Conservation (phyloP, 1,284 basidiomycete species). For the Cyathus olla region DNA sequence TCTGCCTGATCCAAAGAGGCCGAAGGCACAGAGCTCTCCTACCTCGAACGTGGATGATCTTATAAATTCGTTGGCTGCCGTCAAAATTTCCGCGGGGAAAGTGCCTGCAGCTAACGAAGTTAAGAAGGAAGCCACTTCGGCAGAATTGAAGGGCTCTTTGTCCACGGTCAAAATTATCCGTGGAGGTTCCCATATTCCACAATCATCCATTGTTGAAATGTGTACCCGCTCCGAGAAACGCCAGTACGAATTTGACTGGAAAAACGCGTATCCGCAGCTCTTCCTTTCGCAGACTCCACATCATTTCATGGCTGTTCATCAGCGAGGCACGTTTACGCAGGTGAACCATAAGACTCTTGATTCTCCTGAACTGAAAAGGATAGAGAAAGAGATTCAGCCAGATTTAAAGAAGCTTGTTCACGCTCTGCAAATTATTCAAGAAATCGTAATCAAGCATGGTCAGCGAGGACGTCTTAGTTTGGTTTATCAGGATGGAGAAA, state of each 20-base stretch:
- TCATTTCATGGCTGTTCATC: slow-evolving; percentile 60
- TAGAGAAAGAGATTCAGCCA: slow-evolving; percentile 41
- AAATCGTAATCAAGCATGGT: slow-evolving; percentile 55
- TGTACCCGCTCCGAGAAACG: slow-evolving; percentile 52
- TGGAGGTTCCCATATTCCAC: slow-evolving; percentile 54
- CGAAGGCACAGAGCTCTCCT: slow-evolving; percentile 16
- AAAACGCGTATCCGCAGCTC: slow-evolving; percentile 60
- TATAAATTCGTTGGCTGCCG: slow-evolving; percentile 33
- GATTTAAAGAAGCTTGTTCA: slow-evolving; percentile 53
- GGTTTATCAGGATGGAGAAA: slow-evolving; percentile 51
- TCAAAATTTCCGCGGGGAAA: slow-evolving; percentile 25
- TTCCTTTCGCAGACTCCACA: slow-evolving; percentile 67
- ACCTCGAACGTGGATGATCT: slow-evolving; percentile 48
- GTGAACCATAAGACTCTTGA: slow-evolving; percentile 53
- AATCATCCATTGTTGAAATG: slow-evolving; percentile 58
- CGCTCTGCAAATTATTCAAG: slow-evolving; percentile 51
- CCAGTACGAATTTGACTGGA: slow-evolving; percentile 52
- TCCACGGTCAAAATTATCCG: slow-evolving; percentile 39
- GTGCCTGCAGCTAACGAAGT: too few species aligned
- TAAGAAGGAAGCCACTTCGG: not conserved
- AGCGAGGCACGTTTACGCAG: slow-evolving; percentile 54
- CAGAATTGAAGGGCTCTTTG: not conserved
- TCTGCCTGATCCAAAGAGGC: slow-evolving; percentile 27
- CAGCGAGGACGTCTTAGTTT: slow-evolving; percentile 55
- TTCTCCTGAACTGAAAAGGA: slow-evolving; percentile 40